Evolutionary conservation across 2,329 filamentous ascomycete genomes (phyloP).

Genomic region (Aspergillus pseudoterreus): DNA sequence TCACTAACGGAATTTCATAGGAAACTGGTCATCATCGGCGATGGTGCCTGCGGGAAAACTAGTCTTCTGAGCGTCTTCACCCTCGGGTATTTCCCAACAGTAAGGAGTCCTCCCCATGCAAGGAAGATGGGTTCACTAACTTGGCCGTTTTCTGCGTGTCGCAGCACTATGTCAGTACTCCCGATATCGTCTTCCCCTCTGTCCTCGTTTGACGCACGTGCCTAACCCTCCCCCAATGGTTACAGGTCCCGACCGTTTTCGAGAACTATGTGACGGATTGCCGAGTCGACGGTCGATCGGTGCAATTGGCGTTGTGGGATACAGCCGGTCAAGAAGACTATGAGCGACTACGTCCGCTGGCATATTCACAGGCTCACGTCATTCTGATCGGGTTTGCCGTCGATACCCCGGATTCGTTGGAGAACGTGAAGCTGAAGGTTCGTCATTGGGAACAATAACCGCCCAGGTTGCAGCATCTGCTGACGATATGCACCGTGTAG

Average conservation of each 20-base stretch:
- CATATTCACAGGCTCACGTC: constrained; percentile 96
- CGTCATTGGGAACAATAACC: constrained; percentile 33
- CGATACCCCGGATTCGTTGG: constrained; percentile 90
- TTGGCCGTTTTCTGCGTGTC: constrained; percentile 9
- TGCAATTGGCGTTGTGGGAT: constrained; percentile 97
- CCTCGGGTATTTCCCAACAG: constrained; percentile 93
- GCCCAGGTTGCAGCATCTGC: neutral
- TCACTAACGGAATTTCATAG: constrained; percentile 43
- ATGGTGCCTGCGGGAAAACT: constrained; percentile 97
- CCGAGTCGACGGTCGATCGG: constrained; percentile 96
- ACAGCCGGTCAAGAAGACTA: constrained; percentile 99
- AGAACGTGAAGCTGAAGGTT: constrained; percentile 97
- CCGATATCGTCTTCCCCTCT: neutral
- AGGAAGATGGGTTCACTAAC: constrained; percentile 13
- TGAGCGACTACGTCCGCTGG: constrained; percentile 86
- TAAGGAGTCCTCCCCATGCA: constrained; percentile 49
- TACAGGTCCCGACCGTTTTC: constrained; percentile 89
- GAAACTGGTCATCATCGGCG: constrained; percentile 95
- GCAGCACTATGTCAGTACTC: constrained; percentile 46
- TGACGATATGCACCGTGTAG: constrained; percentile 40
- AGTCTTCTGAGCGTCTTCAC: constrained; percentile 97
- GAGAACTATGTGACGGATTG: constrained; percentile 99
- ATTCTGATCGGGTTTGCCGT: constrained; percentile 94
- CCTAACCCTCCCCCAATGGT: neutral
- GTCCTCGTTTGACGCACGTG: neutral